Evolutionary conservation across 352 stramenopile species (phyloP), one percentile per base, ranked within the genome.

Genomic region (Globisporangium sylvaticum): DNA sequence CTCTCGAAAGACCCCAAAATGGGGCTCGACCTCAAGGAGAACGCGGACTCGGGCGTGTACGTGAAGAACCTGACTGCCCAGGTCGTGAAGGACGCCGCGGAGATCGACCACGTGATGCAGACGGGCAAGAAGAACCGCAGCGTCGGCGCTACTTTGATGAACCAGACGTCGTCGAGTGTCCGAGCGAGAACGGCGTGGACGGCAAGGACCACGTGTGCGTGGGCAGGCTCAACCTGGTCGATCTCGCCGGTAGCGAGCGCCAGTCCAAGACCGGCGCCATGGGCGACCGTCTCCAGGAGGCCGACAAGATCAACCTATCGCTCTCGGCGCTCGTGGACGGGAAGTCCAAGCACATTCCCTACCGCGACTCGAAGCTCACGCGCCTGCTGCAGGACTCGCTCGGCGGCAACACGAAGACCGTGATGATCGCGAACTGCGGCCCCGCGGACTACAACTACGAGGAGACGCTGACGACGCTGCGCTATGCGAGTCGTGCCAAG

Each of bases 371-470:
- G 12, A 96, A 93, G 64, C 72, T 97, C 25, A 97, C 89, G 34
- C 80, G 91, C 0, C 58, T 98, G 34, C 77, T 97, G 54, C 91
- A 94, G 70, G 86, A 94, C 54, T 90, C 83, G 24, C 76, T 94
- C 9, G 85, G 85, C 50, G 85, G 83, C 29, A 92, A 89, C 31
- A 25, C 58, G 4, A 98, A 99, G 79, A 99, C 97, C 1, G 95
- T 99, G 48, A 99, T 99, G 97, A 98, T 98, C 65, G 96, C 96
- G 4, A 99, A 98, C 79, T 98, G 94, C 64, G 97, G 96, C 1
- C 97, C 97, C 0, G 96, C 97, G 9, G 96, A 98, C 76, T 99
- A 98, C 80, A 99, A 99, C 73, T 98, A 98, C 71, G 96, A 99
- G 46, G 86, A 95, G 77, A 98, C 88, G 7, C 71, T 98, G 6